Conservation (phyloP, 306 rosid genomes). For the Amphicarpaea edgeworthii region DNA sequence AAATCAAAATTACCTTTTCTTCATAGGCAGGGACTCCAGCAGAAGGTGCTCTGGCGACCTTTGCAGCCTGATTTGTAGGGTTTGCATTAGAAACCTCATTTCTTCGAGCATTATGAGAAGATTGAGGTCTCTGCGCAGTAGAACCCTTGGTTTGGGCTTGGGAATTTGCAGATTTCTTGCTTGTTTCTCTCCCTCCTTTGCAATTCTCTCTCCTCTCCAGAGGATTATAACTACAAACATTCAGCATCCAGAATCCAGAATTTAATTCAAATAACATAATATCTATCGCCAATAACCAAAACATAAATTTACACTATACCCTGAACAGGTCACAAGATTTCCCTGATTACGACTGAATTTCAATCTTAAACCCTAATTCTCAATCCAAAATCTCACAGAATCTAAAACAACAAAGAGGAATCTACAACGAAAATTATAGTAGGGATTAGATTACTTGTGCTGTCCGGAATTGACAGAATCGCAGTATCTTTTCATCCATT, state of each 20-base stretch:
- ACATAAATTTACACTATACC: background rate
- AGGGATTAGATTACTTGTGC: conserved; percentile 50
- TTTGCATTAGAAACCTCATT: conserved; percentile 63
- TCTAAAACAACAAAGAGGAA: background rate
- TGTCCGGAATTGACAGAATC: conserved; percentile 78
- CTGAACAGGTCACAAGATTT: background rate
- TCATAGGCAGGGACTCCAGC: conserved; percentile 69
- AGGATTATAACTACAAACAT: conserved; percentile 75
- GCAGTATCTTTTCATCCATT: conserved; percentile 95
- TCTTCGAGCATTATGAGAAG: conserved; percentile 76
- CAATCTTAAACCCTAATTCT: background rate
- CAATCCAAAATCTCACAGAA: background rate
- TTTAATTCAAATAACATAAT: background rate
- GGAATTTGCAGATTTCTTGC: conserved; percentile 67
- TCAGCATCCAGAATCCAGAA: conserved; percentile 14
- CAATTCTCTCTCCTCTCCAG: conserved; percentile 82
- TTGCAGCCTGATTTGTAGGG: conserved; percentile 59
- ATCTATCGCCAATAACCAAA: background rate
- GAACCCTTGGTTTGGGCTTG: conserved; percentile 72
- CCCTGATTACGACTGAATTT: background rate
- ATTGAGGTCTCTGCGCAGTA: conserved; percentile 62
- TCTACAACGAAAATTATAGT: background rate
- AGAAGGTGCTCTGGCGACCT: conserved; percentile 55
- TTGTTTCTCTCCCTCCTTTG: conserved; percentile 86
- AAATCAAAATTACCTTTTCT: conserved; percentile 66